Conservation (phyloP, 306 rosid species). For the Nissolia schottii region DNA sequence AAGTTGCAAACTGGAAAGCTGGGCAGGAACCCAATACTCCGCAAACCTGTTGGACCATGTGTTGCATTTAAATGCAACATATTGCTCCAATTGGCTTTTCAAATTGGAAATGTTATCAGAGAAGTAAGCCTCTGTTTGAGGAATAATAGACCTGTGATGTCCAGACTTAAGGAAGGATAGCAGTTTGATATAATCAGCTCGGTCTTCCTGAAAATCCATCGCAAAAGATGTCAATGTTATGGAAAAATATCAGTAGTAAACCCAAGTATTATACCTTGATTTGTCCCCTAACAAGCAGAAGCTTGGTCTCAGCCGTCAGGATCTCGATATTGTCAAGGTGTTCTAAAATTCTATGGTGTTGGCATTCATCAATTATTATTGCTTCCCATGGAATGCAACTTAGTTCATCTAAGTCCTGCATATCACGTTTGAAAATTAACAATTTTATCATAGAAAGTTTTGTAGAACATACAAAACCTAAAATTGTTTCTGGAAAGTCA, state of each 20-base stretch:
- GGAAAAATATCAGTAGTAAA: conserved; percentile 21
- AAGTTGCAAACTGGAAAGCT: conserved; percentile 42
- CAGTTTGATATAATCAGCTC: conserved; percentile 29
- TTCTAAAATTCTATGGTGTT: conserved; percentile 20
- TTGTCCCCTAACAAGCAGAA: conserved; percentile 36
- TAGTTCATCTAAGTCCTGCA: conserved; percentile 32
- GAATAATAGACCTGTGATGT: background rate
- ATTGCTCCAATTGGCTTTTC: conserved; percentile 34
- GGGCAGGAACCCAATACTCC: conserved; percentile 49
- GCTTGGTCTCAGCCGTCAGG: conserved; percentile 28
- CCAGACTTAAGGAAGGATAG: conserved; percentile 34
- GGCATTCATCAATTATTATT: conserved; percentile 47
- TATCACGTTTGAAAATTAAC: background rate
- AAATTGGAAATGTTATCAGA: conserved; percentile 26
- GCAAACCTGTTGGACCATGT: conserved; percentile 28
- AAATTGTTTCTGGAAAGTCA: conserved; percentile 12
- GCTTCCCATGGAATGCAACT: conserved; percentile 33
- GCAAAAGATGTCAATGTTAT: background rate
- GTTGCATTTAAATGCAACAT: conserved; percentile 27
- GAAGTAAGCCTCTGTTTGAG: background rate
- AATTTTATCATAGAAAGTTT: background rate
- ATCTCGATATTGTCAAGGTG: conserved; percentile 15
- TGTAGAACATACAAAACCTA: background rate
- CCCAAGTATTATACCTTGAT: conserved; percentile 33
- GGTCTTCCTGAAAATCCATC: conserved; percentile 35